Evolutionary conservation across 257 asterid species (phyloP).

Genomic region (Fraxinus pennsylvanica): DNA sequence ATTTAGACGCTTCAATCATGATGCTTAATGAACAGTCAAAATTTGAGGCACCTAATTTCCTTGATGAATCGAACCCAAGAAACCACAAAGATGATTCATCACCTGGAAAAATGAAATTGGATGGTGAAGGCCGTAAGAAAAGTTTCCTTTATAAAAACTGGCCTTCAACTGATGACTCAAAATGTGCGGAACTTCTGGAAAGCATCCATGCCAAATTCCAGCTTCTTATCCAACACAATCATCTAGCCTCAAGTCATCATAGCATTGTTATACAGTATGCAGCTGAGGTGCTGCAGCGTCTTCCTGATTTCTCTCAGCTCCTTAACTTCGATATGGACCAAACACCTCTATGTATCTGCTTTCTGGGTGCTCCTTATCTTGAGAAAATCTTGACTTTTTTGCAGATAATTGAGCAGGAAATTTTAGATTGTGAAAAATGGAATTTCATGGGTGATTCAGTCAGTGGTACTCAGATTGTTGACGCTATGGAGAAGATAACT

Average conservation of each 20-base stretch:
- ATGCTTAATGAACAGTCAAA: background rate
- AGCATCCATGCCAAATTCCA: conserved; percentile 61
- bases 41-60: background rate
- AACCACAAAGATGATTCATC: background rate
- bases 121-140: conserved; percentile 50
- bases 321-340: conserved; percentile 60
- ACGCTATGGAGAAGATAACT: conserved; percentile 60
- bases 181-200: conserved; percentile 78
- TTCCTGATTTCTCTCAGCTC: conserved; percentile 64
- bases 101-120: conserved; percentile 20
- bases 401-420: conserved; percentile 53
- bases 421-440: conserved; percentile 62
- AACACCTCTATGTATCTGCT: conserved; percentile 76
- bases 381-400: conserved; percentile 68
- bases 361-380: conserved; percentile 76
- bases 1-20: background rate
- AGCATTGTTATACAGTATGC: conserved; percentile 80
- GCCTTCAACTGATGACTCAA: conserved; percentile 83
- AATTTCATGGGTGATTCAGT: conserved; percentile 44
- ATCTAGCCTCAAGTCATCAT: conserved; percentile 77
- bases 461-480: conserved; percentile 40
- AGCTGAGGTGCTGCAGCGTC: conserved; percentile 76
- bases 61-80: conserved; percentile 33
- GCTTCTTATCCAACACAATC: conserved; percentile 64
- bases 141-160: conserved; percentile 52